phyloP scores from a whole-genome alignment of 78 protist genomes.

The Dictyostelium firmibasis region DNA sequence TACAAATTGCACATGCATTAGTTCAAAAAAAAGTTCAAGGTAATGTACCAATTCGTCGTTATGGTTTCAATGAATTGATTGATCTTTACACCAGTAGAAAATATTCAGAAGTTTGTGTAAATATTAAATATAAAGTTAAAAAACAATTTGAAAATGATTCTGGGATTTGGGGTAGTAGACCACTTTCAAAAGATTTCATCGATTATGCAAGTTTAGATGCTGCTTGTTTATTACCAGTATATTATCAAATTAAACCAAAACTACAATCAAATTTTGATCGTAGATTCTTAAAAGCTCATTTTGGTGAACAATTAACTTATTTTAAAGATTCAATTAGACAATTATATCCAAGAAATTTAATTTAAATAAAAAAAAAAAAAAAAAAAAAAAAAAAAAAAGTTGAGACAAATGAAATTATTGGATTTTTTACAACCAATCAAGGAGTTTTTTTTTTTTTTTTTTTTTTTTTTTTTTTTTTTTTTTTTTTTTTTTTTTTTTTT shows the following conservation, averaged over 20 bases:
- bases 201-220: constrained; percentile 50
- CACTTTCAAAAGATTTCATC: constrained; percentile 19
- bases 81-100: constrained; percentile 27
- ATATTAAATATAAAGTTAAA: constrained; percentile 21
- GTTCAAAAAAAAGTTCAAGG: constrained; percentile 36
- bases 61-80: constrained; percentile 43
- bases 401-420: too few relatives aligned
- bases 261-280: constrained; percentile 15
- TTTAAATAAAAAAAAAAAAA: background rate
- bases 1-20: constrained; percentile 67
- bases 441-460: too few relatives aligned
- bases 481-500: too few relatives aligned
- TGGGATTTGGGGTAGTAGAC: constrained; percentile 27
- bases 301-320: constrained; percentile 50
- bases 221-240: constrained; percentile 20
- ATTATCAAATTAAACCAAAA: background rate
- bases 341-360: constrained; percentile 47
- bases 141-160: background rate
- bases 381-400: background rate
- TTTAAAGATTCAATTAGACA: constrained; percentile 49
- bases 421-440: too few relatives aligned
- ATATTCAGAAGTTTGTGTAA: background rate
- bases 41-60: constrained; percentile 49
- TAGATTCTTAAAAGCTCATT: constrained; percentile 12
- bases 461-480: too few relatives aligned